Base-by-base conservation (phyloP, 2,329 filamentous ascomycete species). In the Dactylella cylindrospora region DNA sequence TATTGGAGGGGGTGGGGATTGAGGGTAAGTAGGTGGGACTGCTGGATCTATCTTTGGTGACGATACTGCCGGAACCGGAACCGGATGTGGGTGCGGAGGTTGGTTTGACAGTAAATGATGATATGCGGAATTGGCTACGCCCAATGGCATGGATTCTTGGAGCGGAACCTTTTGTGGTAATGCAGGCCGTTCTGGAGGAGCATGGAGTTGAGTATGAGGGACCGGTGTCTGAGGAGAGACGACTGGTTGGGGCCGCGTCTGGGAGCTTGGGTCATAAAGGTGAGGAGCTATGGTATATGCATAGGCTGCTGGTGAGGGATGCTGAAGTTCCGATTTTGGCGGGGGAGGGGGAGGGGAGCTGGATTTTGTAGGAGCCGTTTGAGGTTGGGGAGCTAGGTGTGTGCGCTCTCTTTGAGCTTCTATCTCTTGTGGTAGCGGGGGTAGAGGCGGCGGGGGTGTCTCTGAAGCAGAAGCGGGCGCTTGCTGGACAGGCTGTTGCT, bases 351-450 rank as follows among this genome's bases (percentile, higher is more conserved):
- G 51, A 9, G 55, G 47, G 36, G 25, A 31, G 64, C 61, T 55
- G 46, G 33, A 19, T 64, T 36, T 36, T 70, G 72, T 29, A 69
- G 67, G 29, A 66, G 68, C 54, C 54, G 70, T 64, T 50, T 71
- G 40, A 8, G 70, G 55, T 52, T 71, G 72, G 5, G 70, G 66
- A 41, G 71, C 69, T 22, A 71, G 65, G 26, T 62, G 67, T 12
- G 61, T 36, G 13, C 67, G 67, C 33, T 59, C 68, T 50, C 39
- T 46, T 44, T 60, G 66, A 49, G 76, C 73, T 38, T 76, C 74
- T 57, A 85, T 75, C 68, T 85, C 84, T 20, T 82, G 81, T 6
- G 86, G 87, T 13, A 86, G 76, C 49, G 86, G 86, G 59, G 86
- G 86, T n/a, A 86, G 73, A 9, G 84, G 83, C 17, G 57, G 85